A percentile compares a stretch with the other conserved stretches of the same genome.
Conservation (phyloP, 2,329 filamentous ascomycete genomes). For the Beauveria sp. region DNA sequence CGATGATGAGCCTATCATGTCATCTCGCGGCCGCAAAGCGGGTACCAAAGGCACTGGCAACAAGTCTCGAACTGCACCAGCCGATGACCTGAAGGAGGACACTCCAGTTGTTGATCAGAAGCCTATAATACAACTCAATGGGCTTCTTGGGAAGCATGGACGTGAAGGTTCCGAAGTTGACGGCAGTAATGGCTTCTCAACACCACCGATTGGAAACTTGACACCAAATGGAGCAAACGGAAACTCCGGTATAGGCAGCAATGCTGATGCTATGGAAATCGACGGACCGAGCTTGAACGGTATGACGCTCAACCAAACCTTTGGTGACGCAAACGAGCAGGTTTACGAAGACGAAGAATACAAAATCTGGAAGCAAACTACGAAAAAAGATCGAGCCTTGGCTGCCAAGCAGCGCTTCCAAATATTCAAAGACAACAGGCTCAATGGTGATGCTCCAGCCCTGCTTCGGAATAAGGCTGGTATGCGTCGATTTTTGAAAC, state of each 20-base stretch:
- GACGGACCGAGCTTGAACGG: constrained; percentile 68
- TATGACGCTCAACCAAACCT: constrained; percentile 53
- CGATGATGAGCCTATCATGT: constrained; percentile 97
- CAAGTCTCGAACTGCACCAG: constrained; percentile 66
- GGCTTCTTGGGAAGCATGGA: constrained; percentile 48
- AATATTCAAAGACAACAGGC: constrained; percentile 75
- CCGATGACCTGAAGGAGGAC: constrained; percentile 62
- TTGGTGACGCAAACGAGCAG: constrained; percentile 64
- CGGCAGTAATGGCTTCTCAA: constrained; percentile 78
- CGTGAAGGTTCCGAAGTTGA: constrained; percentile 76
- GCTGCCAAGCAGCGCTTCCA: constrained; percentile 79
- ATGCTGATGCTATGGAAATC: constrained; percentile 79
- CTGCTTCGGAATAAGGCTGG: constrained; percentile 75
- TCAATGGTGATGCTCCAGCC: constrained; percentile 84
- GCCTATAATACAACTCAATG: constrained; percentile 60
- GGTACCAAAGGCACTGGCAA: constrained; percentile 63
- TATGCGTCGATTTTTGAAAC: constrained; percentile 82
- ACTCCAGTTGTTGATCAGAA: constrained; percentile 73
- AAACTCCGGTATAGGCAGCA: constrained; percentile 58
- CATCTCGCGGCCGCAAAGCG: constrained; percentile 84
- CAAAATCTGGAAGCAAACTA: constrained; percentile 98
- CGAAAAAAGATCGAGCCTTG: constrained; percentile 86
- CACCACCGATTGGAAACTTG: constrained; percentile 65
- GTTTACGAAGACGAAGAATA: constrained; percentile 87
- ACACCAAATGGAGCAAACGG: constrained; percentile 71